These are phyloP conservation scores for Aspergillus sclerotiicarbonarius DNA, from an alignment of 495 filamentous ascomycete species.

Conservation along the genomic window DNA sequence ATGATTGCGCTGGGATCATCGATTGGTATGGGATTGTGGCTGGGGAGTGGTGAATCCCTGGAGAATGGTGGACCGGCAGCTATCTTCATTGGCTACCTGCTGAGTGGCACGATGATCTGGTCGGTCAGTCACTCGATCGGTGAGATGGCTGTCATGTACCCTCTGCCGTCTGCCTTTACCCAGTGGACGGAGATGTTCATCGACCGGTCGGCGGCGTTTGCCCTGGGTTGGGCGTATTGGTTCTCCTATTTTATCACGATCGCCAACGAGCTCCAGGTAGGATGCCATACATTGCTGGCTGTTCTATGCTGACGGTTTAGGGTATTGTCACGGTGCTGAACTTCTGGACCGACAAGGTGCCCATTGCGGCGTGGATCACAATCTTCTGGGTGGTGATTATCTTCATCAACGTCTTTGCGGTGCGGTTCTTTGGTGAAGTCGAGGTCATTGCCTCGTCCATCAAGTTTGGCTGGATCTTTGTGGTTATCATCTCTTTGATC, in stretches of 20 bases:
- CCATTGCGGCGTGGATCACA: conserved; percentile 46
- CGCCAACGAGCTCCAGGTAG: conserved; percentile 45
- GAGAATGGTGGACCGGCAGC: conserved; percentile 26
- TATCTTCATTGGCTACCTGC: conserved; percentile 50
- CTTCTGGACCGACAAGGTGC: conserved; percentile 52
- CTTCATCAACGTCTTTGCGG: conserved; percentile 44
- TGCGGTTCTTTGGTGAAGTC: conserved; percentile 53
- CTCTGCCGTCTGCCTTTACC: conserved; percentile 53
- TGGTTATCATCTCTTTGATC: conserved; percentile 40
- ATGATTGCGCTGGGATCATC: conserved; percentile 35
- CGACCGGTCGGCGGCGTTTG: conserved; percentile 46
- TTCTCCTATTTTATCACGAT: conserved; percentile 43
- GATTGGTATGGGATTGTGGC: conserved; percentile 32
- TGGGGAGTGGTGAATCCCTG: conserved; percentile 26
- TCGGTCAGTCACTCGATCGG: conserved; percentile 40
- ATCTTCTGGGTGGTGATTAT: conserved; percentile 45
- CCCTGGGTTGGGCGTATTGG: conserved; percentile 53
- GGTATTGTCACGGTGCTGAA: conserved; percentile 57
- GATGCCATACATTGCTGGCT: not conserved
- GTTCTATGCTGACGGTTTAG: not conserved
- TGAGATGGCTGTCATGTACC: conserved; percentile 50
- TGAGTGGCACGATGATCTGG: conserved; percentile 35
- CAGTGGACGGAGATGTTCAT: conserved; percentile 48
- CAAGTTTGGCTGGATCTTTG: conserved; percentile 47
- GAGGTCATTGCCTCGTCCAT: conserved; percentile 50